Evolutionary conservation across 164 flowering plant genomes (phyloP), one percentile per base, ranked within the genome.

Genomic region (Magnolia kwangsiensis): DNA sequence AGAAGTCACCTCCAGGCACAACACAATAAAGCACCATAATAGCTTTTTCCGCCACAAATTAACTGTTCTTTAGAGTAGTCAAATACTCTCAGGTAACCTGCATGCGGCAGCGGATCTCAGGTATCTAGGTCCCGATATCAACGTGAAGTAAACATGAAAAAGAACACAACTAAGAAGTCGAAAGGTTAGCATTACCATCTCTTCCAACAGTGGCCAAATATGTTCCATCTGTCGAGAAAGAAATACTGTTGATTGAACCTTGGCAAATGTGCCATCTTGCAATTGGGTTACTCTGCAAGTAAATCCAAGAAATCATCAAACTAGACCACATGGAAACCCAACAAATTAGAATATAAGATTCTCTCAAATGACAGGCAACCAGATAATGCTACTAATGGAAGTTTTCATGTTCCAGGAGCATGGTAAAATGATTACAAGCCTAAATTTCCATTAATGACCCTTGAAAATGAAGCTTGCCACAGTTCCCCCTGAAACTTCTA

Each of bases 231-330:
- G 79, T 74, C 68, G 99, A 93, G 82, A 96, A 96, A 64, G 98
- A 85, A 76, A 92, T 82, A 78, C 90, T 81, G 81, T 96, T 96
- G 51, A 94, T 89, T 78, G 98, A 86, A 82, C 98, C 94, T 83
- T 90, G 95, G 83, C 98, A 90, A 51, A 94, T 90, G 81, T 96
- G 99, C 99, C 99, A 96, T 83, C 99, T 89, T 31, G 98, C 90
- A 83, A 94, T 78, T 55, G 99, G 98, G 79, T 96, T 96, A 76
- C 97, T 89, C 99, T 96, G 91, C 71, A 72, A 78, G 29, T 69
- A 72, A 63, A 45, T 63, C 68, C 51, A 74, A 11, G 24, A 64
- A 64, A 20, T 21, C 7, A 1, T 64, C 10, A 64, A 64, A 64
- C 61, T 55, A 16, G 61, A 3, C 13, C 18, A 16, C 61, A 55